Evolutionary conservation across 176 grass and related monocot genomes (phyloP), one percentile per base, ranked within the genome.

Genomic region (Hsuehochloa calcarea): DNA sequence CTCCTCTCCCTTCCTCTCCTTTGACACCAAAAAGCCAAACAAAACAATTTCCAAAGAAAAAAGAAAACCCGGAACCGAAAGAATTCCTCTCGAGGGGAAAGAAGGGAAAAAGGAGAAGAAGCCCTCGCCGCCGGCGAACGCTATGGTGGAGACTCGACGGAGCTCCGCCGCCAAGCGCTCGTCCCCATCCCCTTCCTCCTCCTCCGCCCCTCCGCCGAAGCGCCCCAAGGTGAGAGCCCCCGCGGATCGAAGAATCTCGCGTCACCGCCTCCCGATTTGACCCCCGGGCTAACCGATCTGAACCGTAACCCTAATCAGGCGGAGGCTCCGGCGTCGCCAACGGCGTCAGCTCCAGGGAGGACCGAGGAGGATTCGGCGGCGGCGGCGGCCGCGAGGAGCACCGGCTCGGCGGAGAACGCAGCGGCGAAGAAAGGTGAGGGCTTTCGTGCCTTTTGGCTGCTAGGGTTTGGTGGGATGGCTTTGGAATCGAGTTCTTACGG

Each of bases 111-210:
- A 27, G 40, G 47, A 10, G 12, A 55, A 39, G 85, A 80, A 90
- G 70, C 80, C 85, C 85, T 87, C 85, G 75, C 23, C 43, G 45
- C 41, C 75, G 75, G 68, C 85, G 74, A 78, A 87, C 80, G 54
- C 54, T 2, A 68, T 99, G 97, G 97, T 99, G 69, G 97, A 96
- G 87, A 99, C 97, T 74, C 87, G 97, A 84, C 97, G 97, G 76
- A 96, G 93, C 88, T 99, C 93, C 72, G 86, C 88, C 43, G 74
- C 75, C 65, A 94, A 89, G 88, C 90, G 77, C 41, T 68, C 91
- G 14, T 26, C 85, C 41, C 65, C 93, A 19, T 80, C 88, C 2
- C 67, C 89, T 6, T 84, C 91, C 6, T 86, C 93, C 31, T 77
- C 91, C 11, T 88, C 93, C 12, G 80, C 88, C 20, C 89, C 91